phyloP scores from a whole-genome alignment of 106 monocot genomes.

The Cymbidium sinense region DNA sequence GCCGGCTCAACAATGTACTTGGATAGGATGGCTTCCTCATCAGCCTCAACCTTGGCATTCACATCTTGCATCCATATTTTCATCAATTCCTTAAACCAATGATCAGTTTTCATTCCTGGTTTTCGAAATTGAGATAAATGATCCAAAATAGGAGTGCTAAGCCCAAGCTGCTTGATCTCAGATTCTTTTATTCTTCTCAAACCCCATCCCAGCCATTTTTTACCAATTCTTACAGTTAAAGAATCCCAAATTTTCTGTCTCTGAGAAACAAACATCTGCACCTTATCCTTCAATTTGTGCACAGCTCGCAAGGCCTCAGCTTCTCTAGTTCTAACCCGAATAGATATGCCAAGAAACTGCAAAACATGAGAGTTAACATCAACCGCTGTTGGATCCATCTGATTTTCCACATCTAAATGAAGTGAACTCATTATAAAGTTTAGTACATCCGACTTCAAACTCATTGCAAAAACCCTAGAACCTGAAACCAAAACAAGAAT shows the following conservation, averaged over 20 bases:
- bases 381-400: slow-evolving; percentile 14
- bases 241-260: slow-evolving; percentile 81
- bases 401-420: slow-evolving; percentile 41
- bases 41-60: slow-evolving; percentile 36
- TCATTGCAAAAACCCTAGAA: slow-evolving; percentile 48
- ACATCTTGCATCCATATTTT: slow-evolving; percentile 88
- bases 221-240: slow-evolving; percentile 60
- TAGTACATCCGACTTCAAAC: slow-evolving; percentile 51
- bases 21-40: slow-evolving; percentile 43
- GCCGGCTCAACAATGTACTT: slow-evolving; percentile 76
- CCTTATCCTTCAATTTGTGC: slow-evolving; percentile 87
- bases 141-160: slow-evolving; percentile 79
- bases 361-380: slow-evolving; percentile 17
- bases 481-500: slow-evolving; percentile 72
- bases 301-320: slow-evolving; percentile 46
- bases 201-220: slow-evolving; percentile 85
- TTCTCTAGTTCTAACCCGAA: slow-evolving; percentile 34
- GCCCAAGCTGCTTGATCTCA: slow-evolving; percentile 72
- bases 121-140: slow-evolving; percentile 71
- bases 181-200: slow-evolving; percentile 86
- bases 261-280: slow-evolving; percentile 61
- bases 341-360: slow-evolving; percentile 67
- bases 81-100: slow-evolving; percentile 79
- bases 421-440: slow-evolving; percentile 49
- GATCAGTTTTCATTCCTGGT: slow-evolving; percentile 95